Conservation (phyloP, 345 rosid genomes). For the Arabis alpina region DNA sequence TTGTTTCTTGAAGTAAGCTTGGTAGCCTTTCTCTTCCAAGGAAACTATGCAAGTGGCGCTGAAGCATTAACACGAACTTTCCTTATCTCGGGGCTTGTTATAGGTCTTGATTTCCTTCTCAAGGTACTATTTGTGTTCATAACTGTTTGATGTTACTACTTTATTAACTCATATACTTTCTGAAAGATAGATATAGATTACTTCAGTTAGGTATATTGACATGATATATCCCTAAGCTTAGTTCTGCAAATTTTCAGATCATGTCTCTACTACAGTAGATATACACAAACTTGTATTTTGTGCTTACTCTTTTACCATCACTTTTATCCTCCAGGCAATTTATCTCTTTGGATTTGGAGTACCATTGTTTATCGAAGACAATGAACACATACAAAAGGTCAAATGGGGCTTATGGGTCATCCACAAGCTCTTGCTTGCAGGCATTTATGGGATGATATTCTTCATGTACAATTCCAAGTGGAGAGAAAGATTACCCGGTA, state of each 20-base stretch:
- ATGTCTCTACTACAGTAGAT: not conserved
- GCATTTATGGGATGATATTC: conserved; percentile 71
- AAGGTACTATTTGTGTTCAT: conserved; percentile 57
- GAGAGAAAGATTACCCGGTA: conserved; percentile 97
- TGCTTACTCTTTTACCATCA: not conserved
- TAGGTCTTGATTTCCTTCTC: conserved; percentile 84
- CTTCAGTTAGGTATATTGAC: not conserved
- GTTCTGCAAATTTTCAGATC: not conserved
- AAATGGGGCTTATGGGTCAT: conserved; percentile 95
- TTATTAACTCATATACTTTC: conserved; percentile 7
- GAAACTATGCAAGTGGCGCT: conserved; percentile 85
- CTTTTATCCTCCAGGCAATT: conserved; percentile 52
- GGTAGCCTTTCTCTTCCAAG: conserved; percentile 90
- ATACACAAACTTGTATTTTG: not conserved
- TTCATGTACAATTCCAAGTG: conserved; percentile 89
- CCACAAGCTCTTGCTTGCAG: conserved; percentile 84
- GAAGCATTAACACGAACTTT: conserved; percentile 85
- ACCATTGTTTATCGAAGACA: conserved; percentile 76
- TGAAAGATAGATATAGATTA: not conserved
- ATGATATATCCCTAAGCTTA: not conserved
- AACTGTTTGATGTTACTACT: conserved; percentile 12
- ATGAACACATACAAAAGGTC: conserved; percentile 54
- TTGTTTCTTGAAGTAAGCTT: conserved; percentile 93
- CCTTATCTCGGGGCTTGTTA: conserved; percentile 75
- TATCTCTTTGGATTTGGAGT: conserved; percentile 87